A percentile compares a stretch with the other conserved stretches of the same genome.
Evolutionary conservation across 331 rosid genomes (phyloP).

Genomic region (Erythrophleum ivorense): DNA sequence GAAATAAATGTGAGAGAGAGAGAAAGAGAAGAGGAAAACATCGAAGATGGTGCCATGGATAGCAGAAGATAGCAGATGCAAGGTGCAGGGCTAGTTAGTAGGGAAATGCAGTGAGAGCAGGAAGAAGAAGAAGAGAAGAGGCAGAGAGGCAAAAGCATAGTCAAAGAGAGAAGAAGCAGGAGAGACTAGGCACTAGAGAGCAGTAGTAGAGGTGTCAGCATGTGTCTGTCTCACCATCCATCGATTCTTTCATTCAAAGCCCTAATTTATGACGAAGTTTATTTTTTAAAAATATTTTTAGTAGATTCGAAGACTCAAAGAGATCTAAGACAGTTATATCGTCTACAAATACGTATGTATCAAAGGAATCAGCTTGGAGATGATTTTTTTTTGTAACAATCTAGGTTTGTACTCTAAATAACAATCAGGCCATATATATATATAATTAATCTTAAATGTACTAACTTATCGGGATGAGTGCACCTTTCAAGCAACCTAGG

Average conservation of each 20-base stretch:
- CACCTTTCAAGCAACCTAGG: too few relatives aligned
- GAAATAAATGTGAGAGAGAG: background rate
- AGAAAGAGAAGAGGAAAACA: background rate
- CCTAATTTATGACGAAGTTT: background rate
- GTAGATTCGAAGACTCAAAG: too few relatives aligned
- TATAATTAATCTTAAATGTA: too few relatives aligned
- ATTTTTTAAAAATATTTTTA: too few relatives aligned
- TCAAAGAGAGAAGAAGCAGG: conserved; percentile 14
- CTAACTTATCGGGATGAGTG: too few relatives aligned
- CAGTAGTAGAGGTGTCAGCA: conserved; percentile 8
- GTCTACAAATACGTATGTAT: too few relatives aligned
- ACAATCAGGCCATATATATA: too few relatives aligned
- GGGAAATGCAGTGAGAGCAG: background rate
- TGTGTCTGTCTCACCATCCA: background rate
- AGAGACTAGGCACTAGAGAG: conserved; percentile 51
- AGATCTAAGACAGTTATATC: too few relatives aligned
- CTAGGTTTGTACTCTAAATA: too few relatives aligned
- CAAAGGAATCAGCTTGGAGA: too few relatives aligned
- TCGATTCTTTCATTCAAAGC: background rate
- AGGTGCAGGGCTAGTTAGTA: background rate
- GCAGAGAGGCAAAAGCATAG: conserved; percentile 12
- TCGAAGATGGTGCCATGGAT: conserved; percentile 35
- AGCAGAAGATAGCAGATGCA: background rate
- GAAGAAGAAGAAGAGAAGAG: too few relatives aligned
- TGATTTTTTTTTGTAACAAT: too few relatives aligned